phyloP scores from a whole-genome alignment of 768 basidiomycete species.

The Kockovaella imperatae region DNA sequence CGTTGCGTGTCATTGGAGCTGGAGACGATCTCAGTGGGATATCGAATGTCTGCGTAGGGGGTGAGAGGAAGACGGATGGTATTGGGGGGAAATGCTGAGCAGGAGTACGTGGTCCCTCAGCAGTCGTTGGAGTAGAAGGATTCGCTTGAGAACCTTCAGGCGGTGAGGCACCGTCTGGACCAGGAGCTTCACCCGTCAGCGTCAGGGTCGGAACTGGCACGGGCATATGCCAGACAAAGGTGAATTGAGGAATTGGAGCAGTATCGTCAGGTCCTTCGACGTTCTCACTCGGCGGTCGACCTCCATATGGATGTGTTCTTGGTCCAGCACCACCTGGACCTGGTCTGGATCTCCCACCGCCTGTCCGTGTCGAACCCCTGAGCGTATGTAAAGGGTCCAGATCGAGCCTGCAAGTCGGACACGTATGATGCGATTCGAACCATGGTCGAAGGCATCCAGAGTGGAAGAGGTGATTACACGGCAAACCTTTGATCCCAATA shows the following conservation, averaged over 20 bases:
- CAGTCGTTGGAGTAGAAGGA: background rate
- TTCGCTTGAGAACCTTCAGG: background rate
- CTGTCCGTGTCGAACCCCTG: conserved; percentile 8
- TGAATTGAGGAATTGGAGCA: background rate
- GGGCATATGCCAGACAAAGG: background rate
- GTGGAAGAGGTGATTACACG: conserved; percentile 39
- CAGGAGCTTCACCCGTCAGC: no score
- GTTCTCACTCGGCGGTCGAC: background rate
- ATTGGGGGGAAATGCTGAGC: background rate
- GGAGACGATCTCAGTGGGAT: conserved; percentile 15
- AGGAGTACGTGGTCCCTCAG: background rate
- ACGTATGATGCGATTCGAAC: conserved; percentile 29
- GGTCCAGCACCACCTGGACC: conserved; percentile 10
- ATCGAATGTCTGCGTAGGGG: conserved; percentile 6
- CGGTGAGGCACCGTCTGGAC: no score
- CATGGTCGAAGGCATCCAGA: conserved; percentile 27
- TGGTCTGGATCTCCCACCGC: conserved; percentile 5
- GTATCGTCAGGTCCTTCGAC: background rate
- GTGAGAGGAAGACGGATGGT: background rate
- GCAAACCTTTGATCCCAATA: conserved; percentile 27
- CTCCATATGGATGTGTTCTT: background rate
- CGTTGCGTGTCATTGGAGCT: conserved; percentile 4
- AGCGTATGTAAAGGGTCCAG: conserved; percentile 34
- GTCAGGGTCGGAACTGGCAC: no score
- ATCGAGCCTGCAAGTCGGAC: conserved; percentile 34